Base-by-base conservation (phyloP, 768 basidiomycete genomes). In the Kwoniella newhampshirensis region DNA sequence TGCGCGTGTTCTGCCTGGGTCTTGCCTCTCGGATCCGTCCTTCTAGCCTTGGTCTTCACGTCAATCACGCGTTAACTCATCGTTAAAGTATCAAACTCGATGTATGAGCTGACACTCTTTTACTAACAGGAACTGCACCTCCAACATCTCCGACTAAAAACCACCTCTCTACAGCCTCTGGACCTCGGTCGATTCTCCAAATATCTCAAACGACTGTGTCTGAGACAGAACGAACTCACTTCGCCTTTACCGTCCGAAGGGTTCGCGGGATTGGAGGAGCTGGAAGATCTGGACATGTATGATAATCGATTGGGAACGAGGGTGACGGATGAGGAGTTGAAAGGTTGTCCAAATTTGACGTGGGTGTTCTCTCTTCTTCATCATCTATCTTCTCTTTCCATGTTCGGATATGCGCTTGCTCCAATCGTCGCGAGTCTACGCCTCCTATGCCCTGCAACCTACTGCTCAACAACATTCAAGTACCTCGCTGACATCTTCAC, bases 261-360 rank as follows among this genome's bases (percentile, higher is more conserved):
- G 9, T 90, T 94, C 66, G 79, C 79, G 27, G 78, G 81, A 28
- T 76, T 97, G 54, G 81, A 73, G 12, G 80, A 83, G 42, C 77
- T 99, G 32, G 88, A 91, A 70, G 96, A 98, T 62, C 77, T 98
- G 56, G 96, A 99, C 77, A 67, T 97, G 60, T 99, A 98, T 73
- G 96, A 99, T 76, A 99, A 99, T 79, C 87, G 90, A 74, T 75
- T 99, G 63, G 93, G 89, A 77, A 77, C 79, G 47, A 57, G 89
- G 18, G 87, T 83, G 0, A 79, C 84, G 59, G 70, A 74, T 39
- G 71, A 73, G n/a, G 86, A 87, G 0, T 68, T 97, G 51, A 81
- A 86, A 23, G 74, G 74, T 1, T 71, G 77, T 51, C 53, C 63
- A 13, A 64, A 74, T 23, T 48, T 81, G n/a, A 71, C 59, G 80